Base-by-base conservation (phyloP, 345 rosid genomes). In the Gossypium anomalum region DNA sequence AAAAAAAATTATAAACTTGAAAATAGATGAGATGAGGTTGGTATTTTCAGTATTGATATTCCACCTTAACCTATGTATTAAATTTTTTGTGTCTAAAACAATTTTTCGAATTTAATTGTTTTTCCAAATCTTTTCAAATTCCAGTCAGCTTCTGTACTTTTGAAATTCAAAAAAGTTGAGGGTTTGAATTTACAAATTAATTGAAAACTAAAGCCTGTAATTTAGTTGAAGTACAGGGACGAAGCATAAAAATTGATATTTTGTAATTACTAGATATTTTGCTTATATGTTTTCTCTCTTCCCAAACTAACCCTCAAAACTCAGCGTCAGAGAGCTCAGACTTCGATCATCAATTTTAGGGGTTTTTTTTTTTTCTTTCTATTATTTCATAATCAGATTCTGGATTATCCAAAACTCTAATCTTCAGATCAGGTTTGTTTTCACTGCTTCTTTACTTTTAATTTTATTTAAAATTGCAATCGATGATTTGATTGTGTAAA, bases 381-480 rank as follows among this genome's bases (percentile, higher is more conserved):
- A 3, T 59, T 47, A 14, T 56, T 20, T 58, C 58, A 10, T 17
- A 75, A 14, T 47, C 70, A 14, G 49, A 64, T 44, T 70, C 8
- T n/a, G n/a, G 11, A 45, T 72, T 20, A 16, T 64, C 71, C 48
- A 56, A 75, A 84, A 73, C 83, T 82, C 83, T 67, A 78, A 68
- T 55, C 71, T 45, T 49, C 79, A 70, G 84, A 82, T 79, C 85
- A 70, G 87, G 87, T 86, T 73, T 7, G 14, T 15, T 48, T 23
- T 25, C 9, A 22, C 7, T 3, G 68, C 16, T 48, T 3, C 4
- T 23, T 23, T 15, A 25, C 14, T 68, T 16, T 48, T 48, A 1
- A 22, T 45, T 45, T 67, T 7, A 2, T 67, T 7, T 4, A 29
- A 7, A 29, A 15, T 34, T 14, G 52, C 25, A 3, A 68, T 22